phyloP scores from a whole-genome alignment of 2,329 filamentous ascomycete genomes.

The Pseudocercospora vitis region DNA sequence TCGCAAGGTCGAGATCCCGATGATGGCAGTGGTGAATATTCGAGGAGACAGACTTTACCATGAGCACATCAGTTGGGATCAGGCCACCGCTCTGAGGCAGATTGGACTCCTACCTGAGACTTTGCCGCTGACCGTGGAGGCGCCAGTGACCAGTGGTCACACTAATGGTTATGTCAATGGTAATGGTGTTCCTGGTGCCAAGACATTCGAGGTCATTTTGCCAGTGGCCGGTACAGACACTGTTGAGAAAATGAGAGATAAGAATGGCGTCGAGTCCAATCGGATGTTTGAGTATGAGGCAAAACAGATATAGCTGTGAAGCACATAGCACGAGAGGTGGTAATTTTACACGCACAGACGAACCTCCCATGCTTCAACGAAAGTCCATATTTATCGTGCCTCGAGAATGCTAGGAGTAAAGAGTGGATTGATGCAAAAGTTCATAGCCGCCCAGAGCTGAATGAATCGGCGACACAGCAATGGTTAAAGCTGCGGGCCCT shows the following conservation, averaged over 20 bases:
- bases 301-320: constrained; percentile 23
- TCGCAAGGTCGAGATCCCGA: constrained; percentile 57
- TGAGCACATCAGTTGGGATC: constrained; percentile 72
- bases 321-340: no score
- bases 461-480: no score
- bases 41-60: constrained; percentile 68
- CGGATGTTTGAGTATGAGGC: constrained; percentile 49
- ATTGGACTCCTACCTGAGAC: constrained; percentile 65
- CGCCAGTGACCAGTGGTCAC: constrained; percentile 28
- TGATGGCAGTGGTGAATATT: constrained; percentile 66
- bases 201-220: constrained; percentile 59
- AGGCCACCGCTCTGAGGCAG: constrained; percentile 62
- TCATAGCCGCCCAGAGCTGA: no score
- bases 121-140: constrained; percentile 57
- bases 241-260: constrained; percentile 53
- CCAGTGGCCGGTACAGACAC: constrained; percentile 60
- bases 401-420: no score
- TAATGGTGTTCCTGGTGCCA: constrained; percentile 35
- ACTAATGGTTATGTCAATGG: constrained; percentile 14
- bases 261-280: constrained; percentile 55
- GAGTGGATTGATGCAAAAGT: no score
- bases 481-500: no score
- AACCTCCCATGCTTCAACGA: no score
- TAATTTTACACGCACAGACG: no score
- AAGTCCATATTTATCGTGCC: no score